Evolutionary conservation across 2,329 filamentous ascomycete species (phyloP), one percentile per base, ranked within the genome.

Genomic region (Neonectria coccinea): DNA sequence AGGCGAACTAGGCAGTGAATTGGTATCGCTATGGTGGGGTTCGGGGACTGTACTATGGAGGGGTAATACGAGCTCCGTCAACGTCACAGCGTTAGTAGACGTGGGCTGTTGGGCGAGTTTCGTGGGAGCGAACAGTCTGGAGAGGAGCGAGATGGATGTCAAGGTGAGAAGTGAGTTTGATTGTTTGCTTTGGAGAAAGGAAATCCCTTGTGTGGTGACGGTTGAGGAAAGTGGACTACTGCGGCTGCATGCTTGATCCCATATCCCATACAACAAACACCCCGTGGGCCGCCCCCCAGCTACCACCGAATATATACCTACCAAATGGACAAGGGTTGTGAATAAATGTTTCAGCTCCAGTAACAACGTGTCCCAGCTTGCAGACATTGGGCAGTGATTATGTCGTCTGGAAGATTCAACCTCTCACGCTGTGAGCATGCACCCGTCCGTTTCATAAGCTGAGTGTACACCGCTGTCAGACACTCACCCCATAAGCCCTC

Each of bases 51-150:
- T 51, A 62, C 12, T 51, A 62, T 68, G 66, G 66, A 68, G 66
- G 66, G 66, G 66, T 67, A 67, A 67, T 67, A 67, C 65, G 65
- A 65, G 65, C 42, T 56, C 27, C 12, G 42, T 36, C n/a, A 41
- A 53, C 39, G 25, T 52, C 39, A 52, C 39, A 5, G 16, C 8
- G 12, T 6, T 6, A 25, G 25, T n/a, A 33, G 48, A 33, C 25
- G n/a, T 33, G 48, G 31, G 29, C 29, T 14, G 27, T 9, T 33
- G 29, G n/a, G 48, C 14, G 39, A 31, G 11, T 45, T 45, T 44
- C n/a, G 10, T n/a, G 4, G 18, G n/a, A 18, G 9, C 4, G 29
- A 18, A 18, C 11, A 20, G 12, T 20, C 29, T 12, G 48, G 48
- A 14, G 10, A 51, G n/a, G 27, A 14, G 5, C 14, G n/a, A 33